Evolutionary conservation across 805 yeast species (phyloP).

Genomic region (Zygoascus tannicola): DNA sequence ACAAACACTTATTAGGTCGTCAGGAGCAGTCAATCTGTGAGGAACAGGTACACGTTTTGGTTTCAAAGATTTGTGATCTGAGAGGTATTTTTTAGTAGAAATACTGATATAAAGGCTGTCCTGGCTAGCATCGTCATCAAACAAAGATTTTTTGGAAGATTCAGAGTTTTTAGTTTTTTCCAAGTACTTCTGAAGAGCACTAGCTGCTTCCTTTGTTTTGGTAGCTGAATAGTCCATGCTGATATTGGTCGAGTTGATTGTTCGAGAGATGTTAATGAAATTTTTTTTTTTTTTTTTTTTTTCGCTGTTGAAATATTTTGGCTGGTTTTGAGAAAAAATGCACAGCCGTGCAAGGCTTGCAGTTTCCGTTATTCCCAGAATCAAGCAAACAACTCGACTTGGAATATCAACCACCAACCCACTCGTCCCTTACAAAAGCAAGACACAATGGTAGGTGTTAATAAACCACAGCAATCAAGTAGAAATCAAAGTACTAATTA

Average conservation of each 20-base stretch:
- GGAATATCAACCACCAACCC: too few relatives aligned
- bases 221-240: slow-evolving; percentile 16
- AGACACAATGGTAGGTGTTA: slow-evolving; percentile 6
- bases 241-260: not conserved
- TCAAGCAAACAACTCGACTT: too few relatives aligned
- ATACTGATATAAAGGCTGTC: slow-evolving; percentile 49
- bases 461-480: not conserved
- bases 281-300: slow-evolving; percentile 4
- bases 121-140: slow-evolving; percentile 44
- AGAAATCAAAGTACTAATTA: not conserved
- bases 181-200: slow-evolving; percentile 57
- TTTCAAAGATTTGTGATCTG: slow-evolving; percentile 43
- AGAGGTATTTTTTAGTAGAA: slow-evolving; percentile 55
- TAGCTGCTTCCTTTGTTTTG: slow-evolving; percentile 28
- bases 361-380: too few relatives aligned
- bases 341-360: too few relatives aligned
- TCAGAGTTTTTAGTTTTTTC: slow-evolving; percentile 29
- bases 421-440: not conserved
- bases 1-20: slow-evolving; percentile 47
- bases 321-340: too few relatives aligned
- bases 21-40: slow-evolving; percentile 37
- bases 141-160: slow-evolving; percentile 34
- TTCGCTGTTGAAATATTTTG: not conserved
- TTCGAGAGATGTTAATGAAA: not conserved
- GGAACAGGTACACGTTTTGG: slow-evolving; percentile 34